A percentile compares a stretch with the other conserved stretches of the same genome.
Evolutionary conservation across 257 asterid species (phyloP).

Genomic region (Primulina eburnea): DNA sequence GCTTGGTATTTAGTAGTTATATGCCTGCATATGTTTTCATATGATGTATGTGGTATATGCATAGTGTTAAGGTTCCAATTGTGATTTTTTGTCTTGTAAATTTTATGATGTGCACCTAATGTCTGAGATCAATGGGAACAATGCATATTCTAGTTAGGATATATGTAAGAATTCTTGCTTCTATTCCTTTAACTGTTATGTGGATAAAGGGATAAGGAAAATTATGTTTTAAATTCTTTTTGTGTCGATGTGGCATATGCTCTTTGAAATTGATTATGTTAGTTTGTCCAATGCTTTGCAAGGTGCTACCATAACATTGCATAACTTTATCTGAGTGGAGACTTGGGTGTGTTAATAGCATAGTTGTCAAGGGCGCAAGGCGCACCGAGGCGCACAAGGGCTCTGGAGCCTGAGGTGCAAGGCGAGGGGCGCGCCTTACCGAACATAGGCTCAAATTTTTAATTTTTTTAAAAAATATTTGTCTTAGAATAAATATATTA

Average conservation of each 20-base stretch:
- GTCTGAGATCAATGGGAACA: neutral
- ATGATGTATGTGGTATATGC: neutral
- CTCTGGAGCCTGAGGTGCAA: too few relatives aligned
- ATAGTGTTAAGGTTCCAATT: neutral
- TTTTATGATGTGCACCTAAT: slow-evolving; percentile 1
- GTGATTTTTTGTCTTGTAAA: neutral
- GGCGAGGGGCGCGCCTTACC: too few relatives aligned
- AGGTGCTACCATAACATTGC: neutral
- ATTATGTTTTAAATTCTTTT: neutral
- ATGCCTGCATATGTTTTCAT: neutral
- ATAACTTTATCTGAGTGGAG: neutral
- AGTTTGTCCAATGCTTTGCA: neutral
- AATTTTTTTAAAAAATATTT: too few relatives aligned
- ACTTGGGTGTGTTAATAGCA: neutral
- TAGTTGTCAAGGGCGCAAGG: too few relatives aligned
- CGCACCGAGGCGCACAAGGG: too few relatives aligned
- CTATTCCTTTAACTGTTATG: neutral
- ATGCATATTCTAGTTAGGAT: neutral
- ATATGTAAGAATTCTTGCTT: neutral
- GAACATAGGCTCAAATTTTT: too few relatives aligned
- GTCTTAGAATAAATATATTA: too few relatives aligned
- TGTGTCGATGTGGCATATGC: neutral
- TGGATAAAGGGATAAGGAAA: neutral
- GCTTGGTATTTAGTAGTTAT: slow-evolving; percentile 2
- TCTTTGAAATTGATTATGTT: too few relatives aligned